A percentile compares a stretch with the other conserved stretches of the same genome.
These are phyloP conservation scores for Meira miltonrushii DNA, from an alignment of 1,284 basidiomycete genomes.

Conservation along the genomic window DNA sequence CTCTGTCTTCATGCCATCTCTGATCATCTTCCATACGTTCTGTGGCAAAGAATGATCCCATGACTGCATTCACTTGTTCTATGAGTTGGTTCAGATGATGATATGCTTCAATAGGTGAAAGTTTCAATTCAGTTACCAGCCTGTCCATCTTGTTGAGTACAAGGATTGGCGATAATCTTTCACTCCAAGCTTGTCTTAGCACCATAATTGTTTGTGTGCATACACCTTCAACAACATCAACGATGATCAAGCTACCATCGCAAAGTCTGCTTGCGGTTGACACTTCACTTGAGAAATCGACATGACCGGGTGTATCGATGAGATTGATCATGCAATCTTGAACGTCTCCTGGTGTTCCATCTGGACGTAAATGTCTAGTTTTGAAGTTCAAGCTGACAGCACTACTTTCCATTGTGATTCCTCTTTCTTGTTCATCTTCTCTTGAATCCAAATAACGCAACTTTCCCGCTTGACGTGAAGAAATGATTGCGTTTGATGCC, in stretches of 20 bases:
- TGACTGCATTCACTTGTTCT: constrained; percentile 96
- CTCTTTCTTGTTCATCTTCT: constrained; percentile 94
- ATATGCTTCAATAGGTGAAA: constrained; percentile 86
- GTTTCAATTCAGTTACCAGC: constrained; percentile 85
- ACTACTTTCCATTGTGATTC: constrained; percentile 98
- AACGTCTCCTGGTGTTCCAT: constrained; percentile 28
- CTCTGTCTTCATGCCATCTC: constrained; percentile 85
- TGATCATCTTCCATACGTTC: constrained; percentile 92
- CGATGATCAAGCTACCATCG: constrained; percentile 92
- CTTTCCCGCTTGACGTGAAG: constrained; percentile 87
- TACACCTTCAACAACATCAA: constrained; percentile 96
- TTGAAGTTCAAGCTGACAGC: constrained; percentile 60
- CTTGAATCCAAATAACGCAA: constrained; percentile 91
- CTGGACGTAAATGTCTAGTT: constrained; percentile 32
- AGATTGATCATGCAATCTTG: constrained; percentile 78
- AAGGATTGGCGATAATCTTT: constrained; percentile 80
- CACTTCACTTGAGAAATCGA: constrained; percentile 96
- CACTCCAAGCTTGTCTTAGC: constrained; percentile 88
- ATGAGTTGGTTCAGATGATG: constrained; percentile 87
- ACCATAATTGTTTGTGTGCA: constrained; percentile 96
- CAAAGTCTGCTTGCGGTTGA: constrained; percentile 88
- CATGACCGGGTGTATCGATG: constrained; percentile 98
- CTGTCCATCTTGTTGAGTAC: constrained; percentile 98
- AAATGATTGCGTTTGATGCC: constrained; percentile 97
- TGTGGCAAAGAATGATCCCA: constrained; percentile 90